These are phyloP conservation scores for Pyrenochaeta sp. DNA, from an alignment of 2,329 filamentous ascomycete species.

Conservation along the genomic window DNA sequence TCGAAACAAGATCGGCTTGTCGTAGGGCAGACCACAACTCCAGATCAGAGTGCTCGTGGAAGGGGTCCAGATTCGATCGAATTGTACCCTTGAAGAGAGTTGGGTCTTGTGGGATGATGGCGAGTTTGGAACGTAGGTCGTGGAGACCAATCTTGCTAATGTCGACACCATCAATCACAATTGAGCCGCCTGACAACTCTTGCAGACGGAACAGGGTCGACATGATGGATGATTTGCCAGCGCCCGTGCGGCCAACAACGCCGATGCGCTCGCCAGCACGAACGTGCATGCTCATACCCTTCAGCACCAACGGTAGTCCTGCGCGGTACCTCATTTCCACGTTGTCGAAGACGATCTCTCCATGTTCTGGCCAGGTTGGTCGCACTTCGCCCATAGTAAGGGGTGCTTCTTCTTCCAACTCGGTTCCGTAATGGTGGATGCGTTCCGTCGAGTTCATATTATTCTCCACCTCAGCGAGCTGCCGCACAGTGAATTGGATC, in stretches of 20 bases:
- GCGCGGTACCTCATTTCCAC: constrained; percentile 61
- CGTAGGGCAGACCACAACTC: constrained; percentile 80
- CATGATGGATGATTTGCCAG: constrained; percentile 86
- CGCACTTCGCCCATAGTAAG: constrained; percentile 76
- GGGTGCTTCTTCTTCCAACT: constrained; percentile 89
- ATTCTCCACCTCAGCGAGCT: constrained; percentile 95
- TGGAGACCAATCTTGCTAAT: constrained; percentile 78
- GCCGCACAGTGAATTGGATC: constrained; percentile 93
- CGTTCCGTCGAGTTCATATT: constrained; percentile 97
- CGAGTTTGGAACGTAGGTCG: constrained; percentile 76
- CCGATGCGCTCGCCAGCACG: constrained; percentile 79
- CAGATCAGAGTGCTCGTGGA: constrained; percentile 77
- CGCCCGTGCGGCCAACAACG: constrained; percentile 81
- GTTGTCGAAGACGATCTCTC: constrained; percentile 66
- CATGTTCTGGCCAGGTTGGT: constrained; percentile 82
- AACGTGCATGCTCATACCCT: constrained; percentile 69
- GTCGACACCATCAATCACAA: constrained; percentile 59
- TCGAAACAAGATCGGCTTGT: constrained; percentile 73
- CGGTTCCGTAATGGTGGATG: constrained; percentile 84
- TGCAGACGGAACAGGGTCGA: constrained; percentile 77
- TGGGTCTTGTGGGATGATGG: constrained; percentile 86
- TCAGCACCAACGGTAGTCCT: constrained; percentile 58
- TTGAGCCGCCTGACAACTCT: constrained; percentile 56
- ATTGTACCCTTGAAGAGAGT: constrained; percentile 84
- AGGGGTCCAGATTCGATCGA: constrained; percentile 80